phyloP scores from a whole-genome alignment of 2,329 filamentous ascomycete species.

The Fusarium tjaetaba region DNA sequence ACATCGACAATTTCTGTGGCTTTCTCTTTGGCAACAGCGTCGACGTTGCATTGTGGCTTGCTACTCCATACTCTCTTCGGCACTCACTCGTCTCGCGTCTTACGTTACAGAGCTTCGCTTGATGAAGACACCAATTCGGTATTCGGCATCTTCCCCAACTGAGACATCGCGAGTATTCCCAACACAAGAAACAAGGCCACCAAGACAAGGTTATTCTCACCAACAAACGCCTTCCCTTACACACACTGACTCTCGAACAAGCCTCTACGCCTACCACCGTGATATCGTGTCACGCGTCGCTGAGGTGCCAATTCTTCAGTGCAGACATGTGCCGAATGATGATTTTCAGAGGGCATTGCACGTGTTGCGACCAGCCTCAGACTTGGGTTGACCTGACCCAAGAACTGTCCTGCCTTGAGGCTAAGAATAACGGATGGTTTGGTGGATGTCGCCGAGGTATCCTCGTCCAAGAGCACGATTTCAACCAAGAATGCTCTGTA shows the following conservation, averaged over 20 bases:
- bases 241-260: background rate
- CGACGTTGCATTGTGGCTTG: conserved; percentile 26
- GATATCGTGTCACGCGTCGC: background rate
- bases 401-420: conserved; percentile 59
- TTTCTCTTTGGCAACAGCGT: background rate
- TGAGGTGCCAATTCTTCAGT: background rate
- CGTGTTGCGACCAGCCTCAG: conserved; percentile 52
- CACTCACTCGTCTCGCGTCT: background rate
- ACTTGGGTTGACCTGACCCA: conserved; percentile 58
- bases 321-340: conserved; percentile 59
- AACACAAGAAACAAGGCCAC: background rate
- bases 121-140: conserved; percentile 13
- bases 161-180: conserved; percentile 14
- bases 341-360: conserved; percentile 56
- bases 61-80: background rate
- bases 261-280: background rate
- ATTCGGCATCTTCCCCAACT: conserved; percentile 4
- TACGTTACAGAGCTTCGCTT: conserved; percentile 24
- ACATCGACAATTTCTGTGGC: background rate
- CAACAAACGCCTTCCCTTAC: background rate
- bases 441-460: conserved; percentile 56
- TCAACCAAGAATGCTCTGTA: conserved; percentile 59
- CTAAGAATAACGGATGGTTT: conserved; percentile 59
- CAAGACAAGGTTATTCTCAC: background rate
- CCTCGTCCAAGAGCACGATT: conserved; percentile 54